Base-by-base conservation (phyloP, 345 rosid species). In the Chamaenerion angustifolium region DNA sequence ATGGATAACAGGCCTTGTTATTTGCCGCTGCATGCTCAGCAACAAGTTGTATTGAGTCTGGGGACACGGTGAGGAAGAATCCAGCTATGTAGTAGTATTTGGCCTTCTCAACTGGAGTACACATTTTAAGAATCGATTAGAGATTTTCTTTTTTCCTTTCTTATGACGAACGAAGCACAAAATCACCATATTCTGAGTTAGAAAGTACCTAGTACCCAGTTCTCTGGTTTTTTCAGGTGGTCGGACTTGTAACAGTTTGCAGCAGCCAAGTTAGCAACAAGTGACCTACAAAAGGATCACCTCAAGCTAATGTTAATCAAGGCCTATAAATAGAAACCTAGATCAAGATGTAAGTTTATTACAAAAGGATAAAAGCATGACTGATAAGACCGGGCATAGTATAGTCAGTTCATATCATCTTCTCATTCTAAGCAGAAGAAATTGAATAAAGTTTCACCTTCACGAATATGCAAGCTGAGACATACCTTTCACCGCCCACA, bases 191-290 rank as follows among this genome's bases (percentile, higher is more conserved):
- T 23, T 44, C 46, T 40, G 3, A 43, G 48, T 12, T 18, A n/a
- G 45, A 55, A 50, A 7, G 21, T 79, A 92, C 98, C 98, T 9
- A 84, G 57, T 16, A 81, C 88, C 98, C 95, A 92, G 58, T 84
- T 92, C 70, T 92, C 98, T 15, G 90, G 90, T 68, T 60, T 75
- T 73, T 86, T 90, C 69, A 90, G 61, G 57, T 86, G 98, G 52
- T 90, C 95, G 49, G 77, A 63, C 69, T 86, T 86, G 80, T 86
- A 90, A 62, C 92, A 90, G 56, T 90, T 90, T 25, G 98, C 98
- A 52, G 98, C 96, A 35, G 96, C 77, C 58, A 92, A 70, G 65
- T 92, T 87, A 3, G 96, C 96, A 16, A 82, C 54, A 35, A 92
- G 98, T 5, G 94, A 81, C 77, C 94, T 82, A 56, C 48, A 48